Evolutionary conservation across 352 stramenopile genomes (phyloP).

Genomic region (Globisporangium takayamanum): DNA sequence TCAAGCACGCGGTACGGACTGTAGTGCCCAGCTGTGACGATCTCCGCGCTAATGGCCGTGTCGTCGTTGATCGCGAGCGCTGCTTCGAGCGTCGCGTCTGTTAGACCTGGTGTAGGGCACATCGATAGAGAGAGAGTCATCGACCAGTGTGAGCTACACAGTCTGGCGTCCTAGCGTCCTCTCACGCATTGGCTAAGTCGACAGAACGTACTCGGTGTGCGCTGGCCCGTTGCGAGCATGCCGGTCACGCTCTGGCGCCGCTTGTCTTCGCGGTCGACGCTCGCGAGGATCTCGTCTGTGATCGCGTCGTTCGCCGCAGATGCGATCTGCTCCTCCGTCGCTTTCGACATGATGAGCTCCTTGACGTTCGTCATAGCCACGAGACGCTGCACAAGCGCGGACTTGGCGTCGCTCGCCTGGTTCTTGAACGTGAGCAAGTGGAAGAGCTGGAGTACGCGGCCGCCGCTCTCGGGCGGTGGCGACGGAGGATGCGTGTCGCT

Average conservation of each 20-base stretch:
- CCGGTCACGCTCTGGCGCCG: slow-evolving; percentile 26
- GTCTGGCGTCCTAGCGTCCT: background rate
- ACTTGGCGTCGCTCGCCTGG: slow-evolving; percentile 37
- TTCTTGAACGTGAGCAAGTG: slow-evolving; percentile 61
- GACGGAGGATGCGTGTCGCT: background rate
- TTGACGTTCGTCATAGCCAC: slow-evolving; percentile 47
- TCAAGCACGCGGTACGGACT: slow-evolving; percentile 63
- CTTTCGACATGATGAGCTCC: slow-evolving; percentile 56
- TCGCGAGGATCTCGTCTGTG: slow-evolving; percentile 62
- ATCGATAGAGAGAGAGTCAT: background rate
- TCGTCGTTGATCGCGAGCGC: background rate
- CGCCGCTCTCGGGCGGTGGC: slow-evolving; percentile 12
- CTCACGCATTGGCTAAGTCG: too few species aligned
- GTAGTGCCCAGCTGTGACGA: slow-evolving; percentile 20
- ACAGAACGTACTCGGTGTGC: slow-evolving; percentile 5
- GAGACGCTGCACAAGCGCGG: slow-evolving; percentile 48
- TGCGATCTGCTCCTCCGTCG: slow-evolving; percentile 65
- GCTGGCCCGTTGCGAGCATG: slow-evolving; percentile 2
- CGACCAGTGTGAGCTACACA: too few species aligned
- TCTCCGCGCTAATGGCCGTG: background rate
- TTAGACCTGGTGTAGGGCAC: background rate
- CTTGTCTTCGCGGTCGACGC: slow-evolving; percentile 51
- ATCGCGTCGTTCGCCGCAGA: slow-evolving; percentile 65
- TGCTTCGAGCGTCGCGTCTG: background rate
- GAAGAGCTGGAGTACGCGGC: slow-evolving; percentile 49